These are phyloP conservation scores for Fusarium sp. DNA, from an alignment of 2,329 filamentous ascomycete genomes.

Conservation along the genomic window DNA sequence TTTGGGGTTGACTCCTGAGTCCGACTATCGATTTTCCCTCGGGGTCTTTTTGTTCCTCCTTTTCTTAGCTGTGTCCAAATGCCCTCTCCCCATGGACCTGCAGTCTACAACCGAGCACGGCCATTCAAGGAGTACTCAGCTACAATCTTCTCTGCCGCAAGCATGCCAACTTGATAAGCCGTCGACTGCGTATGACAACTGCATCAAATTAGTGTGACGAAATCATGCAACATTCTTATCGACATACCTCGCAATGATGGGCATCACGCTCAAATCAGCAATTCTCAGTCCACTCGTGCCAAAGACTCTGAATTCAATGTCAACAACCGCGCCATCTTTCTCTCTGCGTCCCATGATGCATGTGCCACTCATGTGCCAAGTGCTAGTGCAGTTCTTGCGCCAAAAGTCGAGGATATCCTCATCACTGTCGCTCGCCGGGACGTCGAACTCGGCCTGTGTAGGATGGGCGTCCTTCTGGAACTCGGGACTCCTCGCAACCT, in stretches of 20 bases:
- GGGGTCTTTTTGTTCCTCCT: too few species aligned
- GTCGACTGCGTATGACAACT: conserved; percentile 29
- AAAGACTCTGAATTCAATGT: conserved; percentile 56
- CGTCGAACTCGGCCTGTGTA: conserved; percentile 7
- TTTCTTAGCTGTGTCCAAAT: too few species aligned
- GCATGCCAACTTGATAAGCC: conserved; percentile 30
- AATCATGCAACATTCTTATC: accelerated
- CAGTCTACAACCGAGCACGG: neutral
- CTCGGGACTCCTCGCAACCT: conserved; percentile 7
- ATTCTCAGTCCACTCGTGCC: conserved; percentile 61
- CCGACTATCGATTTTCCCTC: too few species aligned
- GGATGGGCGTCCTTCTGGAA: conserved; percentile 23
- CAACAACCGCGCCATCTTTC: conserved; percentile 14
- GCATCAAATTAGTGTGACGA: neutral
- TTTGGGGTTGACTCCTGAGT: too few species aligned
- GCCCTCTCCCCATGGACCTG: too few species aligned
- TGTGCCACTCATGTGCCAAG: conserved; percentile 33
- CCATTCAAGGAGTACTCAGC: conserved; percentile 24
- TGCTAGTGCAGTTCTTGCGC: conserved; percentile 23
- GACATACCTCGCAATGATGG: conserved; percentile 46
- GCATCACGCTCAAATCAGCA: conserved; percentile 63
- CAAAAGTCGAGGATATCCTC: conserved; percentile 31
- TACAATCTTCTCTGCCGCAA: conserved; percentile 27
- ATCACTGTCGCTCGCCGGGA: conserved; percentile 19
- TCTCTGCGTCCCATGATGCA: conserved; percentile 16